phyloP scores from a whole-genome alignment of 1,284 basidiomycete genomes.

The Ustilago loliicola region DNA sequence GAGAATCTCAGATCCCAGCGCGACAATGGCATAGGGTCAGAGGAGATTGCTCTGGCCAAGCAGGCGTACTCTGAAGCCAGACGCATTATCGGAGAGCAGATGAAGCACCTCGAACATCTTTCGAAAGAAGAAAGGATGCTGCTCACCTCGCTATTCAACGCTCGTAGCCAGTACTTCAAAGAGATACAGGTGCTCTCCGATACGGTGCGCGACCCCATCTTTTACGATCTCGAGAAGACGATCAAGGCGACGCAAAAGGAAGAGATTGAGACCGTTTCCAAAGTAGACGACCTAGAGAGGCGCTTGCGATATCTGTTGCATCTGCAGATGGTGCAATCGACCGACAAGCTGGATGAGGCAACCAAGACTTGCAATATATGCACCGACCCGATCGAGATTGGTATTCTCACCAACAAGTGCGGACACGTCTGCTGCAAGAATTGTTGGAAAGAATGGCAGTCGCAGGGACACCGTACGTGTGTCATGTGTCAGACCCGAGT shows the following conservation, averaged over 20 bases:
- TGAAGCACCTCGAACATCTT: constrained; percentile 47
- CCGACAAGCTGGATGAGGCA: constrained; percentile 44
- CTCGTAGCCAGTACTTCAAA: constrained; percentile 62
- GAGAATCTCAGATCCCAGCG: constrained; percentile 38
- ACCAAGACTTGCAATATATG: constrained; percentile 62
- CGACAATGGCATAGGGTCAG: constrained; percentile 27
- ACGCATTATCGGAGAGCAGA: constrained; percentile 46
- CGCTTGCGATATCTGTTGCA: constrained; percentile 62
- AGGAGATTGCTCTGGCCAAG: constrained; percentile 43
- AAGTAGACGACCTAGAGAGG: constrained; percentile 51
- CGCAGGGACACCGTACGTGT: constrained; percentile 55
- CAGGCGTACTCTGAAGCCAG: constrained; percentile 31
- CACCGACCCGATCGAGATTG: constrained; percentile 62
- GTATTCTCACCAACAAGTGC: constrained; percentile 62
- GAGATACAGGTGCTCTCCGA: constrained; percentile 66
- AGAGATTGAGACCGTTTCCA: constrained; percentile 36
- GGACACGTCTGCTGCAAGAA: constrained; percentile 63
- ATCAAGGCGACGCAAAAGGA: constrained; percentile 44
- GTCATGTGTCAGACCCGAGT: constrained; percentile 63
- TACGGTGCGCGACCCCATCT: constrained; percentile 60
- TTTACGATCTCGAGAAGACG: constrained; percentile 33
- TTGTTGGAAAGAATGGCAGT: constrained; percentile 67
- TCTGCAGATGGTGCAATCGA: constrained; percentile 57
- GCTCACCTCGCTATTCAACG: constrained; percentile 57
- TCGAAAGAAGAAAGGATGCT: constrained; percentile 45